Conservation (phyloP, 2,329 filamentous ascomycete genomes). For the Keithomyces neogunnii region DNA sequence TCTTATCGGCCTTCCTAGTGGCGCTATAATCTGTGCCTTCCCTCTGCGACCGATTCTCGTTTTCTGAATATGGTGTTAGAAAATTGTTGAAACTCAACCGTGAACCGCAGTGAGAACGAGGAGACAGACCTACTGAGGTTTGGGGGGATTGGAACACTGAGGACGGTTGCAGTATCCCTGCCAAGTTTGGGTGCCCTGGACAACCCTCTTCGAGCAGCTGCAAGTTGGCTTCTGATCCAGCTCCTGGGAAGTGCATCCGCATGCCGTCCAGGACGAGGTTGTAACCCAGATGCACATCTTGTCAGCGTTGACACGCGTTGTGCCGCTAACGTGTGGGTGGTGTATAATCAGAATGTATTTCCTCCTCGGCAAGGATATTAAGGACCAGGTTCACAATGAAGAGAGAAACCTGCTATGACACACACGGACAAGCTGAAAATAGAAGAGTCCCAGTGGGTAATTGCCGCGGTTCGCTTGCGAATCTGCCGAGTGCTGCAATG, state of each 20-base stretch:
- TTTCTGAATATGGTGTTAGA: neutral
- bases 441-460: neutral
- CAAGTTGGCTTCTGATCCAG: slow-evolving; percentile 20
- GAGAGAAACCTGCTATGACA: no score
- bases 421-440: no score
- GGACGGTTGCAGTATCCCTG: slow-evolving; percentile 23
- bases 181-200: slow-evolving; percentile 21
- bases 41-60: slow-evolving; percentile 7
- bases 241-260: slow-evolving; percentile 20
- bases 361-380: neutral
- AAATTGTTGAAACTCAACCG: neutral
- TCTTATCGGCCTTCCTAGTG: slow-evolving; percentile 8
- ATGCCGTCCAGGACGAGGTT: slow-evolving; percentile 21
- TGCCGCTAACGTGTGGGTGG: no score
- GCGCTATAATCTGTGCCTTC: slow-evolving; percentile 15
- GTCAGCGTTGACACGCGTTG: slow-evolving; percentile 4
- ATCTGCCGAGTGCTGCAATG: neutral
- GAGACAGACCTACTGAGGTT: neutral
- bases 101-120: neutral
- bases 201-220: slow-evolving; percentile 17
- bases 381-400: neutral
- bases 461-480: neutral
- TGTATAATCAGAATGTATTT: neutral
- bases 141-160: slow-evolving; percentile 22
- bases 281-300: slow-evolving; percentile 27